phyloP scores from a whole-genome alignment of 768 basidiomycete species.

The Boletus barrowsii region DNA sequence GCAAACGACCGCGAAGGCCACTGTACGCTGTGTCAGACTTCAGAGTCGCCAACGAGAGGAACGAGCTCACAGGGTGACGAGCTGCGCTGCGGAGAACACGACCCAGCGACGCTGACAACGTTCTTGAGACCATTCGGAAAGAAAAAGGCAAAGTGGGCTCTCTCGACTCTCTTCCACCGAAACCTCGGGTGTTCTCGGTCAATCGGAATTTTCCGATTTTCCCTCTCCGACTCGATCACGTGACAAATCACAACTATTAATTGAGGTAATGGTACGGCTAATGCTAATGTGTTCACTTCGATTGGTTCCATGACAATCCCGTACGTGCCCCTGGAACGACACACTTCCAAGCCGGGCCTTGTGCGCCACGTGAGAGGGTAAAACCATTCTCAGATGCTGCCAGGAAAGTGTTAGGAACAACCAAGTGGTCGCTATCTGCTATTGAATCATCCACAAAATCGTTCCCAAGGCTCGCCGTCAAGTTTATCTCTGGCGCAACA shows the following conservation, averaged over 20 bases:
- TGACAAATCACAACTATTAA: background rate
- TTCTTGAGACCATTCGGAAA: slow-evolving; percentile 43
- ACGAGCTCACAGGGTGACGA: slow-evolving; percentile 35
- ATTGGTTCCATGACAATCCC: slow-evolving; percentile 15
- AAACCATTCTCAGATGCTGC: slow-evolving; percentile 57
- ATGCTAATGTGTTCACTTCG: background rate
- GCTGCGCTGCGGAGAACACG: slow-evolving; percentile 39
- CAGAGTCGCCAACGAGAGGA: background rate
- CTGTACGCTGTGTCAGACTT: slow-evolving; percentile 26
- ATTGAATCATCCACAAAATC: background rate
- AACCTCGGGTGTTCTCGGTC: slow-evolving; percentile 34
- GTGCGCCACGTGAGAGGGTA: slow-evolving; percentile 31
- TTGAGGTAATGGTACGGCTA: background rate
- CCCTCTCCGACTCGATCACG: slow-evolving; percentile 19
- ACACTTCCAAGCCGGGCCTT: slow-evolving; percentile 40
- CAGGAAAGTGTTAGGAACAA: slow-evolving; percentile 34
- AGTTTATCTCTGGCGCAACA: slow-evolving; percentile 20
- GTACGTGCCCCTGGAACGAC: slow-evolving; percentile 34
- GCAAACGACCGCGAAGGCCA: slow-evolving; percentile 68
- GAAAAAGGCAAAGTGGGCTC: slow-evolving; percentile 19
- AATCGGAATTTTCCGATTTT: slow-evolving; percentile 24
- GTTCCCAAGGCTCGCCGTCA: background rate
- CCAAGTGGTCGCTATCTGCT: background rate
- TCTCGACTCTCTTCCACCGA: slow-evolving; percentile 1
- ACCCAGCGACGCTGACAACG: slow-evolving; percentile 43